phyloP scores from a whole-genome alignment of 495 filamentous ascomycete genomes.

The Podospora bellae-mahoneyi region DNA sequence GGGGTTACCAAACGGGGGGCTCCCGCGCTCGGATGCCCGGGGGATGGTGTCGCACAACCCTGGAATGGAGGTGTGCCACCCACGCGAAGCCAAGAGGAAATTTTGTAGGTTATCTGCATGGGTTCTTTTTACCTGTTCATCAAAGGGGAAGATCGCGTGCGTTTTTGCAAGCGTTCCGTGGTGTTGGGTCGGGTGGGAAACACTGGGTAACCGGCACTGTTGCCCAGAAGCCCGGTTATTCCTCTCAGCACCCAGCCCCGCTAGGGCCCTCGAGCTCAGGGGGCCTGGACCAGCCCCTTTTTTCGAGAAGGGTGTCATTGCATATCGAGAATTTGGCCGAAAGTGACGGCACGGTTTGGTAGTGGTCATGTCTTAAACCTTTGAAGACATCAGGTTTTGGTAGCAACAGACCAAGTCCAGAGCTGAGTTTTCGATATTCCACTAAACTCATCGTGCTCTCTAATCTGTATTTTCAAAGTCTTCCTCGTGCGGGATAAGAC shows the following conservation, averaged over 20 bases:
- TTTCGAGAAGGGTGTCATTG: background rate
- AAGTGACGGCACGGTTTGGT: background rate
- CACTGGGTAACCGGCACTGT: background rate
- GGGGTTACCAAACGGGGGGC: background rate
- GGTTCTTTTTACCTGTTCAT: background rate
- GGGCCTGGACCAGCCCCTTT: background rate
- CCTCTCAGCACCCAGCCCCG: background rate
- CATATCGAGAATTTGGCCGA: background rate
- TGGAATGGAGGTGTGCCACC: background rate
- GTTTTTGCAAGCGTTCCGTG: background rate
- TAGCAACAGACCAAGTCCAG: too few relatives aligned
- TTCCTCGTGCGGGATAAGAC: too few relatives aligned
- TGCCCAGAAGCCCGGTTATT: background rate
- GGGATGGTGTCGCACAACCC: conserved; percentile 4
- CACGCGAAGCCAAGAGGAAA: background rate
- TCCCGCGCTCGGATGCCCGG: conserved; percentile 11
- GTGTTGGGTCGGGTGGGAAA: background rate
- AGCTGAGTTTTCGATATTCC: too few relatives aligned
- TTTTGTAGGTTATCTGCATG: background rate
- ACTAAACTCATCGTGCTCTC: too few relatives aligned
- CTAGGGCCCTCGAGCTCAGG: background rate
- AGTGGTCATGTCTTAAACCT: background rate
- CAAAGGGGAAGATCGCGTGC: background rate
- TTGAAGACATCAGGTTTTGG: too few relatives aligned
- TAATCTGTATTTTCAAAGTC: too few relatives aligned